phyloP scores from a whole-genome alignment of 73 alveolate species.

The Tetrahymena malaccensis region DNA sequence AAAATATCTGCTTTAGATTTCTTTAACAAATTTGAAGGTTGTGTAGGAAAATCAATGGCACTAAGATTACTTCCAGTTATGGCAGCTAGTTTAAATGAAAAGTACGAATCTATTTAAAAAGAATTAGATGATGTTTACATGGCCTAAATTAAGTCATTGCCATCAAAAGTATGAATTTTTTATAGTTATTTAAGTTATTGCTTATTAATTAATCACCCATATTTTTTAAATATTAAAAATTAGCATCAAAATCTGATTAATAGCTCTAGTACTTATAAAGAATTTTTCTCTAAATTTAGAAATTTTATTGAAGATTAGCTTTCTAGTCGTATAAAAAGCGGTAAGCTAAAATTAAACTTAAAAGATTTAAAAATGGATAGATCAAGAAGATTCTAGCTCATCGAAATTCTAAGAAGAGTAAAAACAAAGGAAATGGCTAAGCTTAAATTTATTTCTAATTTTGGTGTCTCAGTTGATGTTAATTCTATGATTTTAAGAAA shows the following conservation, averaged over 20 bases:
- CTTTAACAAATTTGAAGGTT: neutral
- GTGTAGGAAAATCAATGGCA: neutral
- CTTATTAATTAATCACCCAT: neutral
- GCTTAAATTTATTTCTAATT: slow-evolving; percentile 16
- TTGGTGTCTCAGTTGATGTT: slow-evolving; percentile 2
- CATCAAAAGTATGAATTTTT: neutral
- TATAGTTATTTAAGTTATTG: neutral
- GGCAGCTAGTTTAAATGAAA: slow-evolving; percentile 4
- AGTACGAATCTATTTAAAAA: neutral
- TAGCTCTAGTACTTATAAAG: neutral
- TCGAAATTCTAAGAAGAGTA: slow-evolving; percentile 26
- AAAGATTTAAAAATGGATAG: slow-evolving; percentile 13
- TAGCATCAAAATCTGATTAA: neutral
- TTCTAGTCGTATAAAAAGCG: neutral
- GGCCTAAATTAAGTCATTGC: neutral
- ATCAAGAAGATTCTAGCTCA: slow-evolving; percentile 31
- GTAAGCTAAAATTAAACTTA: neutral
- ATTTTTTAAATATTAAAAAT: neutral
- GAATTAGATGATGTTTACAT: neutral
- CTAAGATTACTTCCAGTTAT: slow-evolving; percentile 17
- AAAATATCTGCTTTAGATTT: slow-evolving; percentile 1
- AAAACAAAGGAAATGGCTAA: slow-evolving; percentile 29
- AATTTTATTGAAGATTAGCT: neutral
- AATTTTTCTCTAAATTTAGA: slow-evolving; percentile 5
- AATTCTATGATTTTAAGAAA: neutral